Conservation (phyloP, 1,139 yeast genomes). For the Yamadazyma atlantica region DNA sequence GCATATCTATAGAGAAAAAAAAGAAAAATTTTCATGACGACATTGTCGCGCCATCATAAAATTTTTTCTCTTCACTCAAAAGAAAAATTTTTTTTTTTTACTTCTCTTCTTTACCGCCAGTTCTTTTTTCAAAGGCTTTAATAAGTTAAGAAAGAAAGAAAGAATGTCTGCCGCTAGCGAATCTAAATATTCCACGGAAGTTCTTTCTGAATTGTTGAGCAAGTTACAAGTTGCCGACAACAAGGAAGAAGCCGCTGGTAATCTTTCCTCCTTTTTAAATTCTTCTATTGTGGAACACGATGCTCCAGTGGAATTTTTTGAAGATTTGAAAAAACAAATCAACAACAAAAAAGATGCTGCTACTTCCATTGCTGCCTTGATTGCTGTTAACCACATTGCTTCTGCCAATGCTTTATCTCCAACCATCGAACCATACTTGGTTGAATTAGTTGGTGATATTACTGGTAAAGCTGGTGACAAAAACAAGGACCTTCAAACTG, state of each 20-base stretch:
- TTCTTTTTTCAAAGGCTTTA: too few relatives aligned
- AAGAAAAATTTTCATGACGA: conserved; percentile 3
- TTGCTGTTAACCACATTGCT: conserved; percentile 83
- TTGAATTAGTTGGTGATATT: conserved; percentile 68
- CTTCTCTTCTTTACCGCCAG: conserved; percentile 6
- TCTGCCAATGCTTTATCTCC: conserved; percentile 78
- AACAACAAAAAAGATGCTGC: conserved; percentile 63
- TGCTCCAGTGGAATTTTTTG: conserved; percentile 88
- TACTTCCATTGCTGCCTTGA: conserved; percentile 73
- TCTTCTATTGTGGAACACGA: conserved; percentile 98
- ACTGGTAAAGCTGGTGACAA: conserved; percentile 89
- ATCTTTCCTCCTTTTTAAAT: conserved; percentile 90
- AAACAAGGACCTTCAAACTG: conserved; percentile 68
- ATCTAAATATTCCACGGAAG: conserved; percentile 69
- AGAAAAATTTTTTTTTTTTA: conserved; percentile 4
- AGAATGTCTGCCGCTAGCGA: conserved; percentile 62
- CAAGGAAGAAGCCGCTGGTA: conserved; percentile 83
- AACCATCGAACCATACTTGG: conserved; percentile 93
- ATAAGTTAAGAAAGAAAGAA: conserved; percentile 10
- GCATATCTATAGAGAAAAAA: too few relatives aligned
- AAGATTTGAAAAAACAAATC: conserved; percentile 72
- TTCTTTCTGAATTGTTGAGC: conserved; percentile 90
- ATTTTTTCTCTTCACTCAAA: background rate
- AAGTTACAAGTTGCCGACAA: conserved; percentile 92
- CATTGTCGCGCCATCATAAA: conserved; percentile 2